Percentiles rank a stretch among this genome's conserved stretches.
Evolutionary conservation across 2,329 filamentous ascomycete genomes (phyloP).

Genomic region (Zymoseptoria pseudotritici): DNA sequence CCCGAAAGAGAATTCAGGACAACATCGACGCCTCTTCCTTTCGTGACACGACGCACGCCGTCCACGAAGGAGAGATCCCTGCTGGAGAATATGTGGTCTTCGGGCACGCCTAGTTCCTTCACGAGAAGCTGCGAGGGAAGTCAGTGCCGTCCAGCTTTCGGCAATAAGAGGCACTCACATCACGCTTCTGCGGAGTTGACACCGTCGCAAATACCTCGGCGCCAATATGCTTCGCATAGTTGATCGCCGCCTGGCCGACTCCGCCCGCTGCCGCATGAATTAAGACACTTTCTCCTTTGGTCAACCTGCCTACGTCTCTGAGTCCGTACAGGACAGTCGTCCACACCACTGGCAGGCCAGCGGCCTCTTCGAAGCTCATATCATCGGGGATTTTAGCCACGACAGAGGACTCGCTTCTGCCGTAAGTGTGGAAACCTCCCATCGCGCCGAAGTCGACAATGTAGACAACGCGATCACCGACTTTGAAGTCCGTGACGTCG

Average conservation of each 20-base stretch:
- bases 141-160: background rate
- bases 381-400: background rate
- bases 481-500: too few species aligned
- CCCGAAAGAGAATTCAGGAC: constrained; percentile 26
- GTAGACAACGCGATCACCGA: too few species aligned
- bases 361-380: constrained; percentile 1
- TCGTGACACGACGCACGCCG: constrained; percentile 18
- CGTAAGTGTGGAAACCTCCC: too few species aligned
- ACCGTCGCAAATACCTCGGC: constrained; percentile 25
- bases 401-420: too few species aligned
- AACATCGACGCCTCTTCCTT: constrained; percentile 27
- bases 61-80: constrained; percentile 21
- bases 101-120: constrained; percentile 19
- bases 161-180: constrained; percentile 6
- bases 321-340: constrained; percentile 23
- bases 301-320: constrained; percentile 21
- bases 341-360: constrained; percentile 10
- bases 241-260: constrained; percentile 24
- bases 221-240: constrained; percentile 16
- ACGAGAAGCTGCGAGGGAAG: constrained; percentile 11
- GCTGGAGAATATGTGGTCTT: constrained; percentile 27
- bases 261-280: constrained; percentile 27
- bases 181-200: constrained; percentile 16
- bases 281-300: constrained; percentile 28
- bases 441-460: too few species aligned